Percentiles rank a stretch among this genome's conserved stretches.
phyloP scores from a whole-genome alignment of 352 stramenopile species.

The Pythium apleroticum region DNA sequence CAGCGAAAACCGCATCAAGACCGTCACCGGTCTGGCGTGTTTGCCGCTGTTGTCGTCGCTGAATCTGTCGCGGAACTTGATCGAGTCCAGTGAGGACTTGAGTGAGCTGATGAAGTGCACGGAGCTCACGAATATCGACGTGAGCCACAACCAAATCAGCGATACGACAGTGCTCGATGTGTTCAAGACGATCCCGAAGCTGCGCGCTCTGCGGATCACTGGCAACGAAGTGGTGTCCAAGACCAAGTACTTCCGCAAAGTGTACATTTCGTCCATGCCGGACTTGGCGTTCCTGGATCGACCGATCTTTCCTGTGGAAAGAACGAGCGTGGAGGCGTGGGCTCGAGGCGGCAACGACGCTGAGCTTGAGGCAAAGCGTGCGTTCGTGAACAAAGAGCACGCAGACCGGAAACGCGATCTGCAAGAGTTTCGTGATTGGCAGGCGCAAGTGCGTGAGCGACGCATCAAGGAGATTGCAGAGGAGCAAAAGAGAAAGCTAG shows the following conservation, averaged over 20 bases:
- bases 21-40: conserved; percentile 76
- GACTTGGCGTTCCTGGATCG: conserved; percentile 92
- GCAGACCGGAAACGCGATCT: conserved; percentile 61
- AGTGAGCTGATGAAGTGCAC: conserved; percentile 66
- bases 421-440: conserved; percentile 82
- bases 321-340: conserved; percentile 84
- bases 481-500: conserved; percentile 42
- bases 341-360: conserved; percentile 84
- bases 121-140: conserved; percentile 89
- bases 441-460: conserved; percentile 63
- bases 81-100: conserved; percentile 74
- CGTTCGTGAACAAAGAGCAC: conserved; percentile 80
- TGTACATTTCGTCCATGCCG: conserved; percentile 84
- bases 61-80: conserved; percentile 89
- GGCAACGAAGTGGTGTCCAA: conserved; percentile 92
- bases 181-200: conserved; percentile 73
- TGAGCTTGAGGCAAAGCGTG: conserved; percentile 72
- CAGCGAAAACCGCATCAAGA: conserved; percentile 89
- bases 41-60: conserved; percentile 83
- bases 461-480: conserved; percentile 55
- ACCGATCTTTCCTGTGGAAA: conserved; percentile 93
- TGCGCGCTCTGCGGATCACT: conserved; percentile 75
- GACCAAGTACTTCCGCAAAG: conserved; percentile 94
- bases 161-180: conserved; percentile 79
- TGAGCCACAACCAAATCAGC: conserved; percentile 91